Conservation (phyloP, 768 basidiomycete genomes). For the Daedaleopsis sinensis region DNA sequence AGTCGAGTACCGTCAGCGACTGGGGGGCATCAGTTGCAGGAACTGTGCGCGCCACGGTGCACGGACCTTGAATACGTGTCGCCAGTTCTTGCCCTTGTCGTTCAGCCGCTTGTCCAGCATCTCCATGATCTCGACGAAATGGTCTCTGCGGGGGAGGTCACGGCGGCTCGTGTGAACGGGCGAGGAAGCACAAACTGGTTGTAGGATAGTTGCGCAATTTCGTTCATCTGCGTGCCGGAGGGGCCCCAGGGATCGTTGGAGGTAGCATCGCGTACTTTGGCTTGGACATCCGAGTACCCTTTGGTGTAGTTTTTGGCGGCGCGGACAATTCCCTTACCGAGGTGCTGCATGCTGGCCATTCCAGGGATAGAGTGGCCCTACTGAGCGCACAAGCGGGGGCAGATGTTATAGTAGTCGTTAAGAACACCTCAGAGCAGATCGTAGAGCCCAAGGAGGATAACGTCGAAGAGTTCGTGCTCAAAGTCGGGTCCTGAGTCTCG, state of each 20-base stretch:
- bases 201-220: conserved; percentile 94
- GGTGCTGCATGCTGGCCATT: conserved; percentile 61
- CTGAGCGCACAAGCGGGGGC: not conserved
- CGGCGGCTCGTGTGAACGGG: conserved; percentile 4
- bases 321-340: conserved; percentile 83
- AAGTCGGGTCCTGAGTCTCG: not conserved
- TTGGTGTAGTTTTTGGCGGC: conserved; percentile 96
- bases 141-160: conserved; percentile 57
- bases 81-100: conserved; percentile 99
- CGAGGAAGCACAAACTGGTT: conserved; percentile 75
- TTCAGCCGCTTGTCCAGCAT: conserved; percentile 98
- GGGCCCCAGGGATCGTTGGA: conserved; percentile 99
- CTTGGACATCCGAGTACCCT: conserved; percentile 93
- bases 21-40: conserved; percentile 30
- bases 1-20: conserved; percentile 94
- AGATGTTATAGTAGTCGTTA: not conserved
- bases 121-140: conserved; percentile 99
- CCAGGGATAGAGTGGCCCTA: not conserved
- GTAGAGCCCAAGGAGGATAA: not conserved
- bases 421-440: not conserved
- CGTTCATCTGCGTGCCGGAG: conserved; percentile 98
- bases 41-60: not conserved
- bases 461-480: not conserved
- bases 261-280: conserved; percentile 95
- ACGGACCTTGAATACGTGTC: conserved; percentile 95